Percentiles rank a stretch among this genome's conserved stretches.
Conservation (phyloP, 1,284 basidiomycete species). For the Trametes pubescens region DNA sequence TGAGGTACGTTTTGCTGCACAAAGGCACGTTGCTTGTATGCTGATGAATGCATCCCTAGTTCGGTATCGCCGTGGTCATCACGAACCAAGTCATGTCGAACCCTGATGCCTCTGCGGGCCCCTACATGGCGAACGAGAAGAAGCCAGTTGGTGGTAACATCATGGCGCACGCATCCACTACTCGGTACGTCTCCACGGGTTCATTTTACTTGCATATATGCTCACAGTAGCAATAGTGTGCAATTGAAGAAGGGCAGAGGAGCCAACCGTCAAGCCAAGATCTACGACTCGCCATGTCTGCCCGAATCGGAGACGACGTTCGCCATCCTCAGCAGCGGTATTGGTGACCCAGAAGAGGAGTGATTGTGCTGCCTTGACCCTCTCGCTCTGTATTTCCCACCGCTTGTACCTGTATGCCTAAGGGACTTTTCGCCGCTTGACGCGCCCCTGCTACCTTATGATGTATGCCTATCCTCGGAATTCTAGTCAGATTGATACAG, state of each 20-base stretch:
- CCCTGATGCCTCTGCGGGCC: constrained; percentile 92
- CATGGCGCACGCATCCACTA: constrained; percentile 95
- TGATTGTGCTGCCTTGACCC: constrained; percentile 40
- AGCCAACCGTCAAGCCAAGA: constrained; percentile 94
- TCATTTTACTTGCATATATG: neutral
- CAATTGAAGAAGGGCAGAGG: constrained; percentile 95
- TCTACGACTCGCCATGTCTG: constrained; percentile 97
- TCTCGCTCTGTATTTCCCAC: constrained; percentile 14
- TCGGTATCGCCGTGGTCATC: constrained; percentile 96
- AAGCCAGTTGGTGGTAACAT: constrained; percentile 99
- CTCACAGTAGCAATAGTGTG: constrained; percentile 55
- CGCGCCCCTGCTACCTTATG: constrained; percentile 2
- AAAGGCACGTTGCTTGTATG: neutral
- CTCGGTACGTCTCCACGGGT: constrained; percentile 61
- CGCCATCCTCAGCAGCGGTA: constrained; percentile 89
- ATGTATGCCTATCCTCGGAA: constrained; percentile 17
- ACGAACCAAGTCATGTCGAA: constrained; percentile 99
- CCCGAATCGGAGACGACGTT: constrained; percentile 98
- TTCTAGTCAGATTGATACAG: constrained; percentile 24
- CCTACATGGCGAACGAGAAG: constrained; percentile 91
- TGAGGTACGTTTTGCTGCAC: constrained; percentile 68
- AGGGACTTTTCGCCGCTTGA: neutral
- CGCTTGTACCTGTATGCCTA: constrained; percentile 8
- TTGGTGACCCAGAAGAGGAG: constrained; percentile 93
- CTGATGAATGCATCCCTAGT: constrained; percentile 58